phyloP scores from a whole-genome alignment of 2,329 filamentous ascomycete genomes.

The Biscogniauxia sp. region DNA sequence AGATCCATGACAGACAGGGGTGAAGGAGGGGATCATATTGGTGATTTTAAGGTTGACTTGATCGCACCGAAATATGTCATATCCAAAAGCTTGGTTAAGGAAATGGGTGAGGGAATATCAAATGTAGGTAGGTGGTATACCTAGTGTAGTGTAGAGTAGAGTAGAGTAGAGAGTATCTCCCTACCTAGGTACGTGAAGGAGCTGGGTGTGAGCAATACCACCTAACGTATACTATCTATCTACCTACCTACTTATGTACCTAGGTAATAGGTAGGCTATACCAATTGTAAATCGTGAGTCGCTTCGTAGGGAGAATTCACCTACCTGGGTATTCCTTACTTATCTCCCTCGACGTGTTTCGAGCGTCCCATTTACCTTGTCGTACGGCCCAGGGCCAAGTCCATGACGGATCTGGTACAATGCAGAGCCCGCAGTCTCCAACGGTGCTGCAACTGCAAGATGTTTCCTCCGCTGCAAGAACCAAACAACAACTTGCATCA shows the following conservation, averaged over 20 bases:
- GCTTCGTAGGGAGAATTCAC: neutral
- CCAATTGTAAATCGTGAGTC: neutral
- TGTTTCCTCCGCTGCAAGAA: neutral
- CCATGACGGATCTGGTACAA: neutral
- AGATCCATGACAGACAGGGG: constrained; percentile 19
- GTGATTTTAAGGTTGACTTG: constrained; percentile 5
- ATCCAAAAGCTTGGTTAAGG: neutral
- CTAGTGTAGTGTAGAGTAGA: too few species aligned
- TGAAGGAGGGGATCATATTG: constrained; percentile 16
- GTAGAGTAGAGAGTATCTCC: too few species aligned
- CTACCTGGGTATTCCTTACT: neutral
- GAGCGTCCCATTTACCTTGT: neutral
- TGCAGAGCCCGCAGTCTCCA: neutral
- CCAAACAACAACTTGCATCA: neutral
- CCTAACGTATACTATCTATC: neutral
- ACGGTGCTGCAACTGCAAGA: neutral
- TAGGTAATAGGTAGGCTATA: neutral
- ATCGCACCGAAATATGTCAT: neutral
- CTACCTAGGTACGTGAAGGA: too few species aligned
- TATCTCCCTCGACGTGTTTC: neutral
- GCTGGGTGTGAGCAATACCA: neutral
- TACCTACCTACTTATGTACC: too few species aligned
- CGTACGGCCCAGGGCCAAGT: neutral
- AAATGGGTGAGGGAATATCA: neutral
- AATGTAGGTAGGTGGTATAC: too few species aligned